Evolutionary conservation across 2,329 filamentous ascomycete genomes (phyloP).

Genomic region (Monilinia fructigena): DNA sequence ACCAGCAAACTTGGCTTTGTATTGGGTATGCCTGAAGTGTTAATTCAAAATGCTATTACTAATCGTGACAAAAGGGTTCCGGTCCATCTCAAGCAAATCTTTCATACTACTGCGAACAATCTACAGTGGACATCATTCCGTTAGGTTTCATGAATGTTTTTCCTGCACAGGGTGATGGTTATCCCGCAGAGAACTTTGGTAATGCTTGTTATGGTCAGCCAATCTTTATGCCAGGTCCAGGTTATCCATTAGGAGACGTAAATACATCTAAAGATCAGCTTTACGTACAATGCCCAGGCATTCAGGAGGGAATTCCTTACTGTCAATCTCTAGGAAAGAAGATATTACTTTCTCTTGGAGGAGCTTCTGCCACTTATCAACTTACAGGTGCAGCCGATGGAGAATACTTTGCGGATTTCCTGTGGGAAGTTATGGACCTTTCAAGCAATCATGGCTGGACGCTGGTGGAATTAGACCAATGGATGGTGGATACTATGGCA

Average conservation of each 20-base stretch:
- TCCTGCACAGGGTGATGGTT: slow-evolving; percentile 45
- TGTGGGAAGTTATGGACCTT: slow-evolving; percentile 47
- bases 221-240: slow-evolving; percentile 36
- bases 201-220: slow-evolving; percentile 44
- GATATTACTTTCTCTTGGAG: slow-evolving; percentile 45
- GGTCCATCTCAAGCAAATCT: slow-evolving; percentile 43
- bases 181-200: slow-evolving; percentile 45
- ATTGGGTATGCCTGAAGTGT: slow-evolving; percentile 42
- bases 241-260: slow-evolving; percentile 33
- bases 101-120: slow-evolving; percentile 43
- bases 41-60: slow-evolving; percentile 1
- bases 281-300: slow-evolving; percentile 40
- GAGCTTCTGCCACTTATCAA: slow-evolving; percentile 39
- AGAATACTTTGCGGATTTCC: slow-evolving; percentile 41
- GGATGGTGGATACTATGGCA: slow-evolving; percentile 29
- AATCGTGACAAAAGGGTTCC: slow-evolving; percentile 41
- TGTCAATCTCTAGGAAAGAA: slow-evolving; percentile 45
- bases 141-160: slow-evolving; percentile 47
- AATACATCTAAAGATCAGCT: slow-evolving; percentile 41
- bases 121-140: slow-evolving; percentile 46
- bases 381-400: slow-evolving; percentile 43
- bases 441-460: slow-evolving; percentile 39
- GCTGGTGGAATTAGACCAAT: slow-evolving; percentile 37
- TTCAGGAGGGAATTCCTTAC: slow-evolving; percentile 43
- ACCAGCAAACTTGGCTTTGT: slow-evolving; percentile 45